Conservation (phyloP, 2,329 filamentous ascomycete genomes). For the Cladorrhinum sp. region DNA sequence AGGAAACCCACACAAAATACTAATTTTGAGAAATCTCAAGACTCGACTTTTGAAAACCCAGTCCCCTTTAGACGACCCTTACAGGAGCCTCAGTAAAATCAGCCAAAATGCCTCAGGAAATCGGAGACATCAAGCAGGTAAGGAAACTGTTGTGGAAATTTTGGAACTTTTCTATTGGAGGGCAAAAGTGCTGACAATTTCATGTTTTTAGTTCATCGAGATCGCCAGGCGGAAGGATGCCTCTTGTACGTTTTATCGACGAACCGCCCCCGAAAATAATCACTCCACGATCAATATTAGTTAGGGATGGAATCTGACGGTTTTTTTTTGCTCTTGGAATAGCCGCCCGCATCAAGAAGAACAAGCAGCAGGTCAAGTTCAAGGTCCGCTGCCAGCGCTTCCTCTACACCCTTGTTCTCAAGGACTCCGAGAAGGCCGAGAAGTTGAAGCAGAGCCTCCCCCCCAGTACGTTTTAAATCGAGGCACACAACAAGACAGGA, state of each 20-base stretch:
- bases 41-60: constrained; percentile 19
- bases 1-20: constrained; percentile 30
- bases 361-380: constrained; percentile 97
- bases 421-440: constrained; percentile 99
- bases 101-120: constrained; percentile 95
- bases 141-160: constrained; percentile 22
- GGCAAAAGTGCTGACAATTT: constrained; percentile 21
- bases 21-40: constrained; percentile 29
- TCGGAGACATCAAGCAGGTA: constrained; percentile 93
- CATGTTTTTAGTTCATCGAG: constrained; percentile 86
- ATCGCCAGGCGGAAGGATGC: constrained; percentile 99
- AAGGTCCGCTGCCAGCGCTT: constrained; percentile 98
- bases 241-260: constrained; percentile 71
- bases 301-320: constrained; percentile 15
- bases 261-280: not conserved
- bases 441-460: constrained; percentile 99
- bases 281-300: not conserved
- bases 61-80: constrained; percentile 19
- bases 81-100: constrained; percentile 37
- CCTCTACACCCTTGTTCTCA: constrained; percentile 97
- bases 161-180: not conserved
- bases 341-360: constrained; percentile 96
- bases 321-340: constrained; percentile 17
- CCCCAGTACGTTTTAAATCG: constrained; percentile 68
- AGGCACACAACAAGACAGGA: not conserved